Percentiles rank a stretch among this genome's conserved stretches.
Evolutionary conservation across 2,329 filamentous ascomycete species (phyloP).

Genomic region (Xylaria sp.): DNA sequence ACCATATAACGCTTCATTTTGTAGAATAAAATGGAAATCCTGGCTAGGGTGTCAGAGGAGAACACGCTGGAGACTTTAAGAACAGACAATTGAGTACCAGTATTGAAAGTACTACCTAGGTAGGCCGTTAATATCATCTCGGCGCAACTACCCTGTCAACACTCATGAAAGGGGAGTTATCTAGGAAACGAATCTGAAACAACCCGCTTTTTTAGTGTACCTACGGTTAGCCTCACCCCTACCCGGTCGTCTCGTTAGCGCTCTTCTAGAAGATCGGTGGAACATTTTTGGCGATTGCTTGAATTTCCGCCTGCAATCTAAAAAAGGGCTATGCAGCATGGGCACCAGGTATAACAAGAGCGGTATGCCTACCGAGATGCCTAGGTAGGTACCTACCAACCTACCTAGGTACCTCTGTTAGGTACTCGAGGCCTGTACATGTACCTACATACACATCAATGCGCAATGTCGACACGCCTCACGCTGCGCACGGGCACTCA

Average conservation of each 20-base stretch:
- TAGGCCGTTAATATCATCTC: background rate
- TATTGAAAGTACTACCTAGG: background rate
- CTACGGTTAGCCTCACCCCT: slow-evolving; percentile 15
- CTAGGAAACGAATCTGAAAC: slow-evolving; percentile 33
- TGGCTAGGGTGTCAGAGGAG: background rate
- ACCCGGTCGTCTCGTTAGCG: slow-evolving; percentile 19
- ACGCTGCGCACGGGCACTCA: slow-evolving; percentile 22
- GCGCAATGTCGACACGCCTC: slow-evolving; percentile 11
- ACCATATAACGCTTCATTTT: background rate
- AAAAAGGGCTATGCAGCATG: slow-evolving; percentile 17
- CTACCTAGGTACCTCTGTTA: too few species aligned
- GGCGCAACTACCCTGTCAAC: slow-evolving; percentile 11
- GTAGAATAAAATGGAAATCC: background rate
- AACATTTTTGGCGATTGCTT: slow-evolving; percentile 25
- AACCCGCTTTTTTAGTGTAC: background rate
- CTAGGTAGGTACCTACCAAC: background rate
- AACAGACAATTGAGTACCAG: background rate
- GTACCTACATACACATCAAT: background rate
- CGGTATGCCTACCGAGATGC: background rate
- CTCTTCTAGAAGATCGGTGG: slow-evolving; percentile 38
- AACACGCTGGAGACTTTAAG: background rate
- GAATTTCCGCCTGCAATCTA: slow-evolving; percentile 25
- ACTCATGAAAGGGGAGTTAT: slow-evolving; percentile 29
- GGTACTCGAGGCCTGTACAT: too few species aligned
- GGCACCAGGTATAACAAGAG: background rate